Percentiles rank a stretch among this genome's conserved stretches.
Conservation (phyloP, 129 eudicot genomes). For the Centella asiatica region DNA sequence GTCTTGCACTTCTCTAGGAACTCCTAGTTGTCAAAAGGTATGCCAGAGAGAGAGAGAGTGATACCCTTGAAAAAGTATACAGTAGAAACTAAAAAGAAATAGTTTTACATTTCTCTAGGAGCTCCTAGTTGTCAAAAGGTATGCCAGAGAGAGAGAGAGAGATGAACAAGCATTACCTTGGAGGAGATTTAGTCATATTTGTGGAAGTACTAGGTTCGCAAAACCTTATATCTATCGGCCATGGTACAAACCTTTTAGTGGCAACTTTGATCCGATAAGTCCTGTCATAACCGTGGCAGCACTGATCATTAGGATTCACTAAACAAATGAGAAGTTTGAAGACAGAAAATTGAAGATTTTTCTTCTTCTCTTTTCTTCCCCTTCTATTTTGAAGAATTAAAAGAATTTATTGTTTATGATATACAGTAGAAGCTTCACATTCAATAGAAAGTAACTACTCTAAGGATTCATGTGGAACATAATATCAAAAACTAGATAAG, state of each 20-base stretch:
- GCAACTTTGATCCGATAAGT: conserved; percentile 93
- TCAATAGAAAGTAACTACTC: not conserved
- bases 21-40: not conserved
- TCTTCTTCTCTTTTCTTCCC: too few species aligned
- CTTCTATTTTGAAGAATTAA: not conserved
- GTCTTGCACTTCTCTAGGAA: not conserved
- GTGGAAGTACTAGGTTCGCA: conserved; percentile 80
- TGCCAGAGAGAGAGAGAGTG: too few species aligned
- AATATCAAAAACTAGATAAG: not conserved
- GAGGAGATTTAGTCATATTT: conserved; percentile 73
- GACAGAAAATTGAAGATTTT: too few species aligned
- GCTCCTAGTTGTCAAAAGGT: not conserved
- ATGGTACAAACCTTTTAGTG: conserved; percentile 51
- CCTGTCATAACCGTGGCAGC: conserved; percentile 70
- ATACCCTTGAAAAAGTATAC: conserved; percentile 5
- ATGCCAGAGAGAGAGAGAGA: too few species aligned
- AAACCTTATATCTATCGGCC: conserved; percentile 97
- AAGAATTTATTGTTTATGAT: not conserved
- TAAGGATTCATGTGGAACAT: not conserved
- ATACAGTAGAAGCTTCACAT: not conserved
- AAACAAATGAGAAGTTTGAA: not conserved
- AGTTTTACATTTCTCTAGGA: not conserved
- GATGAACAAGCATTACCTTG: conserved; percentile 49
- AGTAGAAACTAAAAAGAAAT: not conserved
- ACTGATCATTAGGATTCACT: conserved; percentile 7